Percentiles rank a stretch among this genome's conserved stretches.
Conservation (phyloP, 2,329 filamentous ascomycete species). For the Plectosphaerella sp. region DNA sequence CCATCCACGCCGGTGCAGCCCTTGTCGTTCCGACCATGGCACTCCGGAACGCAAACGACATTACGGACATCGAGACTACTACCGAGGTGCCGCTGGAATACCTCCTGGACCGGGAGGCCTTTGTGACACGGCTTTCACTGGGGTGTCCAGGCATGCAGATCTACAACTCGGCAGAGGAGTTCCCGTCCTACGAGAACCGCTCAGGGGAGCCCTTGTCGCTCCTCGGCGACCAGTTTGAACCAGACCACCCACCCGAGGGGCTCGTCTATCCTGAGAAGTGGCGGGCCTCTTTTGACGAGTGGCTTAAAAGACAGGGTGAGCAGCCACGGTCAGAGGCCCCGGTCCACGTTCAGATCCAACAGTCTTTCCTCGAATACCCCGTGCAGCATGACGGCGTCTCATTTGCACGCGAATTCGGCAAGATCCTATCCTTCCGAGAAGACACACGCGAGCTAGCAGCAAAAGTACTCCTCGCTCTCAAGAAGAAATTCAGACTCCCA, state of each 20-base stretch:
- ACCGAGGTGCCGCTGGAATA: conserved; percentile 22
- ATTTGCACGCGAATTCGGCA: conserved; percentile 26
- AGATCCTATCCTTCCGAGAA: conserved; percentile 24
- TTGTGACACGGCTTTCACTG: conserved; percentile 15
- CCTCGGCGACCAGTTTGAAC: conserved; percentile 25
- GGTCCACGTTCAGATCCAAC: conserved; percentile 22
- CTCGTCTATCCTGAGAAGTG: conserved; percentile 17
- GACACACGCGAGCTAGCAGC: conserved; percentile 23
- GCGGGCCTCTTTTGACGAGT: conserved; percentile 19
- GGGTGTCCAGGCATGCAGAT: conserved; percentile 22
- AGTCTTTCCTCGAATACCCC: conserved; percentile 31
- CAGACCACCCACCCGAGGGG: conserved; percentile 17
- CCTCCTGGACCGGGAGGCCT: conserved; percentile 20
- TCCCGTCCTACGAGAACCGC: conserved; percentile 17
- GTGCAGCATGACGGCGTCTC: conserved; percentile 25
- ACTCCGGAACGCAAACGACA: conserved; percentile 24
- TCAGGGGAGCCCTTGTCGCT: conserved; percentile 13
- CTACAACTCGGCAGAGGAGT: conserved; percentile 21
- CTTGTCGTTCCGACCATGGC: conserved; percentile 31
- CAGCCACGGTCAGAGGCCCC: conserved; percentile 6
- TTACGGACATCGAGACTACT: conserved; percentile 22
- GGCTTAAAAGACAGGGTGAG: no score
- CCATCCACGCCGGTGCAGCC: conserved; percentile 29
- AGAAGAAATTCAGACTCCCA: conserved; percentile 12
- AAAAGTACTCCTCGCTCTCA: conserved; percentile 17